Evolutionary conservation across 768 basidiomycete genomes (phyloP), one percentile per base, ranked within the genome.

Genomic region (Guyanaporus albipodus): DNA sequence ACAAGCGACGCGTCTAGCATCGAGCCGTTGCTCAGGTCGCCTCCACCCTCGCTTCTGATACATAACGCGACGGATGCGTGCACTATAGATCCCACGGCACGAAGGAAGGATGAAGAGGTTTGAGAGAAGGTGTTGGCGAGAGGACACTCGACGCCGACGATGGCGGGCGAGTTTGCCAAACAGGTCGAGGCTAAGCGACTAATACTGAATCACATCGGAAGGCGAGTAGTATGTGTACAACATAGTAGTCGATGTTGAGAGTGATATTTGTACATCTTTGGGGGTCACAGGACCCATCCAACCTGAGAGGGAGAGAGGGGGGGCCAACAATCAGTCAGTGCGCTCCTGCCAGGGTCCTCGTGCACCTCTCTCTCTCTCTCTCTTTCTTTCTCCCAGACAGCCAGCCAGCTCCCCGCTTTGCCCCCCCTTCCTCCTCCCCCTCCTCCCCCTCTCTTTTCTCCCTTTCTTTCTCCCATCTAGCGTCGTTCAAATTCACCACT

Each of bases 11-110:
- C 83, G 0, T 74, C 76, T 22, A 57, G 70, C 1, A 76, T 87
- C 40, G 65, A 75, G n/a, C 79, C 79, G 9, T 74, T 88, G 19
- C 78, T 77, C 62, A 55, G 55, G 36, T 59, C 67, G 22, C 71
- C 78, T 37, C 59, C 74, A 4, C 74, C 77, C 19, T 78, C 82
- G 23, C 71, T 92, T n/a, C 73, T 92, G 17, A 72, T 92, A n/a
- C 91, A 93, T 63, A 91, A 93, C 66, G 80, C 84, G 2, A 91
- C 87, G 2, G 89, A 92, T 58, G 81, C 84, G 0, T 76, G 74
- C 2, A 56, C 70, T 38, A 73, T 85, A 44, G 82, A 83, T 60
- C 66, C 70, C 8, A 70, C 67, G 27, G 67, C 76, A 24, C 73
- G 61, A 43, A 72, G 75, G 43, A 69, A 69, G 22, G 67, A 62